Evolutionary conservation across 495 filamentous ascomycete species (phyloP), one percentile per base, ranked within the genome.

Genomic region (Darksidea phi): DNA sequence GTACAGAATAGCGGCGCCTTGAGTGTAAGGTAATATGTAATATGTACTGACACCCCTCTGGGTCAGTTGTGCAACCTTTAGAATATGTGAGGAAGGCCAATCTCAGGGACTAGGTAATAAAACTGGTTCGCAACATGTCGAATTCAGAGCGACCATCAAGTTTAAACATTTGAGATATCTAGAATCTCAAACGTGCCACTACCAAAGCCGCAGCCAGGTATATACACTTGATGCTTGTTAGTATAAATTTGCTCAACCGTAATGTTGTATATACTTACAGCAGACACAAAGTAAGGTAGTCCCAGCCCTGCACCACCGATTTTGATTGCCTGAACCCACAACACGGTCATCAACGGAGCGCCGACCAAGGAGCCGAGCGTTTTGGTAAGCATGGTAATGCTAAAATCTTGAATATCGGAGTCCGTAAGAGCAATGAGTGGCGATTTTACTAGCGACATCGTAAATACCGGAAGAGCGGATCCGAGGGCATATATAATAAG

Each of bases 391-490:
- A 69, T 66, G 12, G 63, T 62, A 18, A 69, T 62, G 26, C 66
- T 66, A 34, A 64, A 69, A 58, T 69, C 66, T 45, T 69, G 66
- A 4, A 58, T 60, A 8, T 61, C 54, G 5, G 58, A 57, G 8
- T 64, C 59, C 37, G 43, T 18, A 6, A 59, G 50, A 4, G 60
- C 64, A 43, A 67, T 67, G 4, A 63, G 38, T 7, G 62, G 66
- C 10, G 58, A 59, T 32, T 66, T 66, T 18, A 69, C 62, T 3
- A 69, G 66, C 4, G 62, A 66, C 52, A 62, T 66, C 6, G 63
- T 66, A 53, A 69, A 69, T 21, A 69, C 62, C 0, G 66, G 63
- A 25, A 66, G 58, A n/a, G 66, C 66, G 10, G 66, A 69, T 43
- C 66, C 66, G 5, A 66, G 28, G 28, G 66, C 66, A 36, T 69